Evolutionary conservation across 495 filamentous ascomycete genomes (phyloP), one percentile per base, ranked within the genome.

Genomic region (Lasiosphaeris hirsuta): DNA sequence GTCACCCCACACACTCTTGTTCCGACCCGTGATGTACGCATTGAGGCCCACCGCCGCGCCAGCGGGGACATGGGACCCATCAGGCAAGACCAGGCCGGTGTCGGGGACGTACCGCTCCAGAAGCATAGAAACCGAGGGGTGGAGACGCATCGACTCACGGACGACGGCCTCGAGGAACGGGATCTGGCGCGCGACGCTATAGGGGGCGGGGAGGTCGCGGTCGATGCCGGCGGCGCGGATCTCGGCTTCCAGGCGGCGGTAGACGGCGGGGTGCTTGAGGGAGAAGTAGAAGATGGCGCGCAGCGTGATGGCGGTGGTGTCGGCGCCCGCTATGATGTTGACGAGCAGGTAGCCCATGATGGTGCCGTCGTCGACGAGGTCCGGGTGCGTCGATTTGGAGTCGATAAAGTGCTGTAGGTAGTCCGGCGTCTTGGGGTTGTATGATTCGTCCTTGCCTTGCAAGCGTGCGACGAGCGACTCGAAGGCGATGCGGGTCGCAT

Each of bases 121-220:
- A 1, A 77, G 69, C 10, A 85, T 69, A 0, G 78, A 75, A 0
- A 78, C 72, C 0, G 78, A 76, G 0, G 86, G 80, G 61, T 86
- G 78, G 1, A 87, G 49, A 1, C 86, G 78, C 63, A 89, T 71
- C 0, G 75, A 74, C 66, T 90, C 87, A 57, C 86, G 82, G 53
- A 90, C 78, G 13, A 82, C 78, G 1, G 86, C 84, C 41, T 83
- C 79, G 10, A 88, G 75, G 56, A 87, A 90, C 0, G 76, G 80
- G 9, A 89, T 39, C 19, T 40, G 34, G 1, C 61, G 57, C 1
- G 60, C 61, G 6, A 42, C 56, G 23, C 38, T 57, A 41, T 64
- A 66, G 4, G 66, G 57, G 10, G 44, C 63, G 7, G 56, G 36
- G 7, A 46, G 30, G 30, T 56, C 46, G 9, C 17, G 41, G 10